phyloP scores from a whole-genome alignment of 1,139 yeast genomes.

The Komagataea norvegica region DNA sequence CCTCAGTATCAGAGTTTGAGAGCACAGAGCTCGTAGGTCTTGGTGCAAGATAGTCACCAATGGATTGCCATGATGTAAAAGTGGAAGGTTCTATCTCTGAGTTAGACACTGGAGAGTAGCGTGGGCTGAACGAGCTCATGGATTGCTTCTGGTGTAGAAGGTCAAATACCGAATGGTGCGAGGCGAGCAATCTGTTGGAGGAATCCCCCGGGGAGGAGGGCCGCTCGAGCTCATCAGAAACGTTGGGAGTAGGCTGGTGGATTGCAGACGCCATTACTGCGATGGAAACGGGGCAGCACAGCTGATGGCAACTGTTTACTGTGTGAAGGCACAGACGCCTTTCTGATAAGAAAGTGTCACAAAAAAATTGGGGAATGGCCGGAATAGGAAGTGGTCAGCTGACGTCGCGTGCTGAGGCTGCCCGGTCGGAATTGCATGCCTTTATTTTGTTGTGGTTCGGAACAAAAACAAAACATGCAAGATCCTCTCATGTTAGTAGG shows the following conservation, averaged over 20 bases:
- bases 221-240: background rate
- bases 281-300: background rate
- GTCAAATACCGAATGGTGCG: constrained; percentile 25
- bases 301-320: constrained; percentile 6
- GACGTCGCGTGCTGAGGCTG: background rate
- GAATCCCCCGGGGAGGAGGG: constrained; percentile 2
- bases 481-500: too few relatives aligned
- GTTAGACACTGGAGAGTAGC: constrained; percentile 5
- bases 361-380: background rate
- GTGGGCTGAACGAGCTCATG: background rate
- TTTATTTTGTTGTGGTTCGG: too few relatives aligned
- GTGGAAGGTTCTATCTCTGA: constrained; percentile 1
- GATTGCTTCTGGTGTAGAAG: constrained; percentile 16
- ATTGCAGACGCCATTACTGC: constrained; percentile 8
- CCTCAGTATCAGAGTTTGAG: constrained; percentile 25
- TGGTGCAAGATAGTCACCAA: constrained; percentile 15
- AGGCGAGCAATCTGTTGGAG: constrained; percentile 19
- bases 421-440: too few relatives aligned
- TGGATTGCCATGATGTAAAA: constrained; percentile 22
- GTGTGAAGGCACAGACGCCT: background rate
- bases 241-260: constrained; percentile 15
- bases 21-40: constrained; percentile 27
- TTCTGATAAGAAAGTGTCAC: constrained; percentile 1
- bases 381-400: background rate
- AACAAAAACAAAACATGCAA: too few relatives aligned